Conservation (phyloP, 2,329 filamentous ascomycete species). For the Calonectria pseudoturangicola region DNA sequence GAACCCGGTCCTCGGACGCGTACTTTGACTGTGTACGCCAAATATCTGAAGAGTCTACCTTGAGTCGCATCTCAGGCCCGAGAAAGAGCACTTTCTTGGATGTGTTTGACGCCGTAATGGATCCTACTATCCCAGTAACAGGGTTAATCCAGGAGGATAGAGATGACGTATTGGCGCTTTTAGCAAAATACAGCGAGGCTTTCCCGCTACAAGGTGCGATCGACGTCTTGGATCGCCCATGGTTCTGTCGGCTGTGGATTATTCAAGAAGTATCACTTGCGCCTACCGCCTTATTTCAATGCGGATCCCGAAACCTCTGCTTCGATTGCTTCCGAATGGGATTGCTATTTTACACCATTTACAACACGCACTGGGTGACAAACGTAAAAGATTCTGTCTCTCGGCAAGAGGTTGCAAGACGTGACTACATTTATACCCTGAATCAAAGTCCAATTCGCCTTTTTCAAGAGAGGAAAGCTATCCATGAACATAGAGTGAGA, state of each 20-base stretch:
- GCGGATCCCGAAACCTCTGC: constrained; percentile 52
- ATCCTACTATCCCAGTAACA: constrained; percentile 45
- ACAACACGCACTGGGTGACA: constrained; percentile 55
- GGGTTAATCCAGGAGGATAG: constrained; percentile 50
- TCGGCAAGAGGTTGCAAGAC: constrained; percentile 40
- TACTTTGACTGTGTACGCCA: constrained; percentile 48
- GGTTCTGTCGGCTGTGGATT: constrained; percentile 60
- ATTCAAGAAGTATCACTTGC: constrained; percentile 59
- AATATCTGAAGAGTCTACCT: constrained; percentile 47
- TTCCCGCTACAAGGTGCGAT: constrained; percentile 54
- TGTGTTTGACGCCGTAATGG: constrained; percentile 57
- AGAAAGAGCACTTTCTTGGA: constrained; percentile 47
- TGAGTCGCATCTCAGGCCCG: constrained; percentile 52
- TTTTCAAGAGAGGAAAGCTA: constrained; percentile 56
- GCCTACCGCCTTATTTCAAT: constrained; percentile 50
- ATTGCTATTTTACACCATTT: constrained; percentile 56
- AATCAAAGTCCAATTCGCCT: constrained; percentile 51
- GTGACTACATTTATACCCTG: constrained; percentile 50
- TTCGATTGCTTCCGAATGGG: constrained; percentile 54
- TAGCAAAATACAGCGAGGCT: constrained; percentile 45
- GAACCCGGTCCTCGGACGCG: constrained; percentile 44
- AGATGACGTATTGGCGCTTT: constrained; percentile 52
- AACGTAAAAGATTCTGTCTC: constrained; percentile 35
- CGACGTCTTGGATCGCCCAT: constrained; percentile 55
- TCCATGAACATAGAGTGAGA: constrained; percentile 48